phyloP scores from a whole-genome alignment of 1,139 yeast genomes.

The Nematodospora anomalae region DNA sequence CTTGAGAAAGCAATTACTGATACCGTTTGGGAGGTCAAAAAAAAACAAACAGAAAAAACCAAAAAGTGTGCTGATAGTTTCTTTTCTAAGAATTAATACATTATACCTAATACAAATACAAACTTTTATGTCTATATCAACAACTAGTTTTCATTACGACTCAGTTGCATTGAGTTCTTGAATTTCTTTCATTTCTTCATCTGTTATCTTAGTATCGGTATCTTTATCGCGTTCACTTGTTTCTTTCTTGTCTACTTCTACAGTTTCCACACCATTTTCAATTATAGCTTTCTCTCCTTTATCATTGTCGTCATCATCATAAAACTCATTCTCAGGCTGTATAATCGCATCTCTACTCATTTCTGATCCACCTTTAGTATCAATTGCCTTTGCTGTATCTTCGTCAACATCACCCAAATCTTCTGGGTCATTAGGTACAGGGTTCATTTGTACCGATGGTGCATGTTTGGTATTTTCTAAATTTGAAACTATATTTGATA shows the following conservation, averaged over 20 bases:
- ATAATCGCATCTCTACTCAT: slow-evolving; percentile 74
- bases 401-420: slow-evolving; percentile 70
- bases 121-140: background rate
- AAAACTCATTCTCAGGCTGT: slow-evolving; percentile 67
- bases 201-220: slow-evolving; percentile 23
- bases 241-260: slow-evolving; percentile 1
- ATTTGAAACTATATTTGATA: slow-evolving; percentile 74
- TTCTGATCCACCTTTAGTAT: slow-evolving; percentile 89
- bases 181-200: slow-evolving; percentile 41
- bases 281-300: slow-evolving; percentile 38
- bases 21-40: too few species aligned
- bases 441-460: slow-evolving; percentile 91
- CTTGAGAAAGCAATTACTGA: too few species aligned
- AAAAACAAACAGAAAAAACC: too few species aligned
- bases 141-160: background rate
- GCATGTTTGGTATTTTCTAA: slow-evolving; percentile 89
- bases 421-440: slow-evolving; percentile 84
- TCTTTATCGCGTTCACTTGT: slow-evolving; percentile 1
- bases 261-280: slow-evolving; percentile 6
- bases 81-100: too few species aligned
- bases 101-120: background rate
- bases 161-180: slow-evolving; percentile 30
- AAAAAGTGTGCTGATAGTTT: background rate
- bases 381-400: slow-evolving; percentile 71
- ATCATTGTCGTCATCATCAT: slow-evolving; percentile 60